These are phyloP conservation scores for Bocquillonia castaneifolia DNA, from an alignment of 441 rosid species.

Conservation along the genomic window DNA sequence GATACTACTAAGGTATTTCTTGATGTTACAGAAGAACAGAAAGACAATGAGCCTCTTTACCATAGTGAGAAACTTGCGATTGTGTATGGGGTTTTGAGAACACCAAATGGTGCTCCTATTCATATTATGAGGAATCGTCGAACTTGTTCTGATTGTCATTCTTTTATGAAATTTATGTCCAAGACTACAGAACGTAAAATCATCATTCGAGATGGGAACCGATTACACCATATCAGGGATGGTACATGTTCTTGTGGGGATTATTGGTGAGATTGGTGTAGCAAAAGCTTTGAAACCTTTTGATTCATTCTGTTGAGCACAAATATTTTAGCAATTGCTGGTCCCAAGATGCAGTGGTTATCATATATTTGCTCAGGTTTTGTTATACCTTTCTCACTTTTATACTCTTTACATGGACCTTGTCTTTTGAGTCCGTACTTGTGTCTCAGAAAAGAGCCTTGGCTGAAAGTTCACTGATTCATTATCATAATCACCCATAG, in stretches of 20 bases:
- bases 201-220: constrained; percentile 12
- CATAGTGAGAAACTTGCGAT: constrained; percentile 21
- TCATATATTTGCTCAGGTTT: neutral
- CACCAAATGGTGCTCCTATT: constrained; percentile 19
- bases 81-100: constrained; percentile 14
- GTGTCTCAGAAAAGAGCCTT: neutral
- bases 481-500: neutral
- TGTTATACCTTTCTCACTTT: no score
- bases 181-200: constrained; percentile 14
- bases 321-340: neutral
- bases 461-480: neutral
- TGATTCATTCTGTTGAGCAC: neutral
- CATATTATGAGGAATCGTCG: constrained; percentile 13
- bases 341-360: neutral
- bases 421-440: neutral
- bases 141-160: constrained; percentile 20
- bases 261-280: constrained; percentile 4
- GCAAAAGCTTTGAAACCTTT: neutral
- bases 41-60: constrained; percentile 15
- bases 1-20: neutral
- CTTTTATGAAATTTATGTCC: constrained; percentile 20
- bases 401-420: neutral
- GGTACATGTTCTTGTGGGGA: constrained; percentile 23
- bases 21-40: constrained; percentile 16
- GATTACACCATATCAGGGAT: constrained; percentile 17